Evolutionary conservation across 2,329 filamentous ascomycete genomes (phyloP).

Genomic region (Ascochyta pisi): DNA sequence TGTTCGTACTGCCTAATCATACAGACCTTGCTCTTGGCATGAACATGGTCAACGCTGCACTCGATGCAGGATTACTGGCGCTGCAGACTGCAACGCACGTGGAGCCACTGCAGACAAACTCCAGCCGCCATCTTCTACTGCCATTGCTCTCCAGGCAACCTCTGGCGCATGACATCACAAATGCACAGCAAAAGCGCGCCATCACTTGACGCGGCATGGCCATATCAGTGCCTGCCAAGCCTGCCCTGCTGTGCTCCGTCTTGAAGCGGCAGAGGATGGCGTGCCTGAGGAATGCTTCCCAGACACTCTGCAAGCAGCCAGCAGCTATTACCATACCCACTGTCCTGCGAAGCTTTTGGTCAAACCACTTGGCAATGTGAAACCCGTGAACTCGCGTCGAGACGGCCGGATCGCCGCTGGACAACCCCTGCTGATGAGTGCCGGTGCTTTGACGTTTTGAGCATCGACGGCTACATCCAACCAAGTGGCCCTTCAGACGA

Average conservation of each 20-base stretch:
- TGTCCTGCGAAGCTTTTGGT: slow-evolving; percentile 10
- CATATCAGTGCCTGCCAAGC: slow-evolving; percentile 28
- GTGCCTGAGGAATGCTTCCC: neutral
- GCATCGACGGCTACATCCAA: slow-evolving; percentile 22
- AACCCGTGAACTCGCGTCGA: slow-evolving; percentile 16
- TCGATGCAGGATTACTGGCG: neutral
- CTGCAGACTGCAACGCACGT: neutral
- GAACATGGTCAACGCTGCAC: neutral
- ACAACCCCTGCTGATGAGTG: slow-evolving; percentile 19
- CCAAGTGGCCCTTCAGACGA: slow-evolving; percentile 23
- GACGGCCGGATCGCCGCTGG: slow-evolving; percentile 20
- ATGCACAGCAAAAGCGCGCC: slow-evolving; percentile 12
- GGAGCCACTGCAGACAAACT: neutral
- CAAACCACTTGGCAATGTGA: slow-evolving; percentile 17
- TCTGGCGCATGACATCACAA: slow-evolving; percentile 14
- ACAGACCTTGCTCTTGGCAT: neutral
- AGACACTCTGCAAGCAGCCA: slow-evolving; percentile 14
- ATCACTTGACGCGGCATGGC: slow-evolving; percentile 16
- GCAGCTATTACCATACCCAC: neutral
- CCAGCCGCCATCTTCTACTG: neutral
- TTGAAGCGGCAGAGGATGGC: slow-evolving; percentile 4
- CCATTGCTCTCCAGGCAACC: neutral
- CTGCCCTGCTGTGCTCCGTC: slow-evolving; percentile 17
- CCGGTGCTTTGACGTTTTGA: slow-evolving; percentile 34
- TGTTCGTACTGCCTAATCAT: neutral